Evolutionary conservation across 2,329 filamentous ascomycete species (phyloP).

Genomic region (Trichoderma semiorbis): DNA sequence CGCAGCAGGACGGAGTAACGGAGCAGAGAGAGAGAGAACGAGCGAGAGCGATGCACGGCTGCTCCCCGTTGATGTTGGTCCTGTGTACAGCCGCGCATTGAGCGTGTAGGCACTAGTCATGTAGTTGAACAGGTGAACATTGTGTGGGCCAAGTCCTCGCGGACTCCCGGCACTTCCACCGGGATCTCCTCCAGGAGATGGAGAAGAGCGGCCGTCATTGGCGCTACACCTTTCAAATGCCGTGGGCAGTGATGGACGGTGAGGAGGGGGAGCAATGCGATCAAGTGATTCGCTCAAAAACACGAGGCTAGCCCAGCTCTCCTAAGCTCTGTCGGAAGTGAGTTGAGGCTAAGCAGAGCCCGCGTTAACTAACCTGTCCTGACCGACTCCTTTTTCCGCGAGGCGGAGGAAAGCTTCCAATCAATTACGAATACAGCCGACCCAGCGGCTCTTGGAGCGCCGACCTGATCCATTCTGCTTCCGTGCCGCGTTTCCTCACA

Average conservation of each 20-base stretch:
- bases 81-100: background rate
- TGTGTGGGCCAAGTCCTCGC: background rate
- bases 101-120: background rate
- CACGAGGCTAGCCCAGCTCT: background rate
- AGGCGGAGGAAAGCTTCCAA: background rate
- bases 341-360: background rate
- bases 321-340: background rate
- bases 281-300: background rate
- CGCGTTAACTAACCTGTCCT: background rate
- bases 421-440: background rate
- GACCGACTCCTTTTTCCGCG: background rate
- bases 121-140: background rate
- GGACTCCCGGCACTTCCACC: background rate
- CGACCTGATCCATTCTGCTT: background rate
- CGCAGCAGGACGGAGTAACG: background rate
- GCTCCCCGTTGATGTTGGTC: background rate
- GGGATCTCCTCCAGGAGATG: background rate
- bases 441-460: background rate
- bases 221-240: background rate
- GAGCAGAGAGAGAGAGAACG: background rate
- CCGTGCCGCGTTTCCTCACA: background rate
- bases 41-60: background rate
- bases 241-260: background rate
- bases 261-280: background rate
- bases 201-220: background rate